Conservation (phyloP, 176 grass and related monocot genomes). For the Chrysopogon serrulatus region DNA sequence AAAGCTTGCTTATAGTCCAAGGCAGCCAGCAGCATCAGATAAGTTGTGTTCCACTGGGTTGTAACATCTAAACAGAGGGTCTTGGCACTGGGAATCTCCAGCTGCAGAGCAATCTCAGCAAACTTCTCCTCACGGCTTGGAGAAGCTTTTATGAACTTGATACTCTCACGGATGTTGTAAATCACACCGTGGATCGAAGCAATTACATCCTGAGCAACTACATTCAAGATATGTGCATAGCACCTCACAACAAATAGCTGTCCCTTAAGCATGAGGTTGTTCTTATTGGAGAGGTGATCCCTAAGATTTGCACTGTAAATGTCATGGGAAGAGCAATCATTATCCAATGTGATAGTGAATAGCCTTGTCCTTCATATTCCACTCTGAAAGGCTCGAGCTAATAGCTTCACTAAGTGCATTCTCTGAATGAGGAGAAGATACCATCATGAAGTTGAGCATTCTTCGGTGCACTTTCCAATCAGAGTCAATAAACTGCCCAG, state of each 20-base stretch:
- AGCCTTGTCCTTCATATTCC: conserved; percentile 80
- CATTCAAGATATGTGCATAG: conserved; percentile 67
- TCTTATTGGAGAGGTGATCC: conserved; percentile 75
- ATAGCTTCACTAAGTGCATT: conserved; percentile 88
- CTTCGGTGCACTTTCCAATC: conserved; percentile 71
- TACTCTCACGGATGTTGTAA: conserved; percentile 86
- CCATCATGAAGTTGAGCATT: conserved; percentile 97
- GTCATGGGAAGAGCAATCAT: conserved; percentile 85
- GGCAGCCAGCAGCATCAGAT: conserved; percentile 80
- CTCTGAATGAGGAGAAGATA: conserved; percentile 88
- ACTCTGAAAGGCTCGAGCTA: conserved; percentile 49
- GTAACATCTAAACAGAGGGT: conserved; percentile 77
- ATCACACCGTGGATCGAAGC: conserved; percentile 84
- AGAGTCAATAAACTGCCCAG: conserved; percentile 60
- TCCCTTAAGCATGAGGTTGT: conserved; percentile 81
- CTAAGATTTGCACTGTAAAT: conserved; percentile 93
- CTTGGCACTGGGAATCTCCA: conserved; percentile 66
- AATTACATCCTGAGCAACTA: conserved; percentile 75
- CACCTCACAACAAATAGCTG: conserved; percentile 92
- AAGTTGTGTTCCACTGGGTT: conserved; percentile 90
- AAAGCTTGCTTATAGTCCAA: conserved; percentile 85
- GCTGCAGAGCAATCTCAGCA: conserved; percentile 69
- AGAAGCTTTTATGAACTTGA: conserved; percentile 90
- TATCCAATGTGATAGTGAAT: conserved; percentile 90
- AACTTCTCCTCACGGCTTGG: conserved; percentile 62